Evolutionary conservation across 106 monocot species (phyloP), one percentile per base, ranked within the genome.

Genomic region (Dioscorea dumetorum): DNA sequence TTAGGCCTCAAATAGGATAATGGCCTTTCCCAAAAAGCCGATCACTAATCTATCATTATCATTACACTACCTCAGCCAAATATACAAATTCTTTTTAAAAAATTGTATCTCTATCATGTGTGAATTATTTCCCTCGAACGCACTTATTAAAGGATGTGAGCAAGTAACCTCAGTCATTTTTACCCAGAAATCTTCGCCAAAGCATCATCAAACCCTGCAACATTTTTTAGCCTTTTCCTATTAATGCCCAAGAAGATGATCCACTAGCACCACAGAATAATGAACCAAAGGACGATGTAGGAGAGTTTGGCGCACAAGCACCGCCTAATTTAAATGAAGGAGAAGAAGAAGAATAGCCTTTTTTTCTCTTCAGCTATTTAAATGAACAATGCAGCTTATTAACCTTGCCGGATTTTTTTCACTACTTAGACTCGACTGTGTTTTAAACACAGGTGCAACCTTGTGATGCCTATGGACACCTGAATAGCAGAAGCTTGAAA

Each of bases 401-500:
- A 86, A 84, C 60, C 78, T 77, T 19, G 86, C 89, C 20, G 92
- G 92, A 22, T 71, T 97, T 71, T 82, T 97, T 18, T 92, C 97
- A 0, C 56, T 97, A 54, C 70, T 97, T 0, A 91, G 97, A 18
- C 87, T 97, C 0, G 97, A 97, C 64, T 97, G 88, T 56, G 74
- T 97, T 19, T 97, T 92, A 33, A 97, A 90, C 80, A 92, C 92
- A 74, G 97, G 91, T 17, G 92, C 92, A 23, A 89, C 82, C 49
- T 72, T 92, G 51, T 92, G 97, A 97, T 71, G 77, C 89, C 18
- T 92, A 86, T 73, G 97, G 84, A 28, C 63, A 78, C 10, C 74
- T 80, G 0, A 70, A 66, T 14, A n/a, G n/a, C n/a, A 33, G 66
- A 65, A 70, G 57, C 23, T 62, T 70, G 4, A 23, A 53, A 9